Percentiles rank a stretch among this genome's conserved stretches.
phyloP scores from a whole-genome alignment of 768 basidiomycete genomes.

The Leccinellum albellum region DNA sequence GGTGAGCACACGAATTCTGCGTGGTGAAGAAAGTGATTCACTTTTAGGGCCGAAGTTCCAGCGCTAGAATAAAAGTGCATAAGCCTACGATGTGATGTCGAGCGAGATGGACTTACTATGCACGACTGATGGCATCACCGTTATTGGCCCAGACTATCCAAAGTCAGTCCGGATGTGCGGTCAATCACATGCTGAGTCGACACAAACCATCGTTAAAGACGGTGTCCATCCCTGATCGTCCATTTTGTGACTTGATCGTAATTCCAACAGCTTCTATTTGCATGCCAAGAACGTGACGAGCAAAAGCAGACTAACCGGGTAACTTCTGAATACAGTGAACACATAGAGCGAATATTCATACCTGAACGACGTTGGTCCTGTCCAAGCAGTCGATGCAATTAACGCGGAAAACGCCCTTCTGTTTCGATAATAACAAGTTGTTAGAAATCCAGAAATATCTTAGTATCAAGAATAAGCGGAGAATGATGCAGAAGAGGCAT shows the following conservation, averaged over 20 bases:
- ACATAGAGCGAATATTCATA: conserved; percentile 24
- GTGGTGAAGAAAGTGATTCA: conserved; percentile 28
- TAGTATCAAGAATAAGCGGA: conserved; percentile 2
- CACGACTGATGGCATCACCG: conserved; percentile 89
- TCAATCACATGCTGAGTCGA: not conserved
- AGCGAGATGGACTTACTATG: conserved; percentile 54
- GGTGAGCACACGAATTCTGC: conserved; percentile 5
- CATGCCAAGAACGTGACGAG: conserved; percentile 72
- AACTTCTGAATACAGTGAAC: conserved; percentile 3
- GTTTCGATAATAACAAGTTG: conserved; percentile 64
- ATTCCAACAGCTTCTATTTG: conserved; percentile 74
- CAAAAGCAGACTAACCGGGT: conserved; percentile 75
- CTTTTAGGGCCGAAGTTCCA: conserved; percentile 95
- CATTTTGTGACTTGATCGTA: conserved; percentile 48
- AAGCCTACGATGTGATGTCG: not conserved
- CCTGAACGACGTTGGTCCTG: conserved; percentile 92
- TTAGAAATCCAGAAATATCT: conserved; percentile 85
- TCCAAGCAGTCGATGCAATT: conserved; percentile 98
- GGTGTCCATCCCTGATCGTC: conserved; percentile 60
- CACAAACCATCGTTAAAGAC: conserved; percentile 73
- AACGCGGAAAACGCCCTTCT: conserved; percentile 82
- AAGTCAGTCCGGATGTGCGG: not conserved
- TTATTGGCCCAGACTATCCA: conserved; percentile 92
- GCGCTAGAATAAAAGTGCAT: conserved; percentile 50
- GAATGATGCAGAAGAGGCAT: not conserved